Evolutionary conservation across 139 green algal genomes (phyloP), one percentile per base, ranked within the genome.

Genomic region (Ettlia oleoabundans): DNA sequence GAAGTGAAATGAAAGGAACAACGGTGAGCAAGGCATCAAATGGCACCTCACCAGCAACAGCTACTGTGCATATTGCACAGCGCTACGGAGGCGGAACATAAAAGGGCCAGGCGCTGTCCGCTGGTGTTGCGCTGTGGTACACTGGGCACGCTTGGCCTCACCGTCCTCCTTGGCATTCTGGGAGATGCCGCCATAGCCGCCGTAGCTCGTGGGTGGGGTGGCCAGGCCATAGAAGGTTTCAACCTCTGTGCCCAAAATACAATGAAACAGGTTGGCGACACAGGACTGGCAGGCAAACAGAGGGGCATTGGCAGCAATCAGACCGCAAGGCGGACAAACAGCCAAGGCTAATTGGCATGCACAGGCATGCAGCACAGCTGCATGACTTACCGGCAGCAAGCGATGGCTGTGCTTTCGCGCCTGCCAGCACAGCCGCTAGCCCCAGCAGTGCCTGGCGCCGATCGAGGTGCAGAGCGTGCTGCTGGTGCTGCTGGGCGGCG

Each of bases 101-200:
- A 10, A 67, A 37, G 22, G 35, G 61, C 24, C 6, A 3, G 33
- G 24, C 43, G 9, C 64, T 30, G 47, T 58, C 47, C 47, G n/a
- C n/a, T n/a, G n/a, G n/a, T n/a, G n/a, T n/a, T n/a, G n/a, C n/a
- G n/a, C n/a, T n/a, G n/a, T n/a, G n/a, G n/a, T n/a, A 58, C 47
- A 15, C 47, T 58, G 47, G 47, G 47, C 55, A 22, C 55, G 21
- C 18, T 22, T 9, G 15, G 18, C 21, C 73, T 35, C 73, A 80
- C 73, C 73, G 9, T 80, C 73, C 7, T 67, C 92, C 89, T 93
- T 87, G 83, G 90, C 72, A 61, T 74, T 71, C 84, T 96, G 90
- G 9, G 94, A 90, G 18, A 90, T 89, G 58, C 94, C 92, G 42
- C 92, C 94, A 77, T 96, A 97, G 24, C 93, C 93, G 30, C 94